These are phyloP conservation scores for Cyclotella atomus DNA, from an alignment of 108 stramenopile species.

Conservation along the genomic window DNA sequence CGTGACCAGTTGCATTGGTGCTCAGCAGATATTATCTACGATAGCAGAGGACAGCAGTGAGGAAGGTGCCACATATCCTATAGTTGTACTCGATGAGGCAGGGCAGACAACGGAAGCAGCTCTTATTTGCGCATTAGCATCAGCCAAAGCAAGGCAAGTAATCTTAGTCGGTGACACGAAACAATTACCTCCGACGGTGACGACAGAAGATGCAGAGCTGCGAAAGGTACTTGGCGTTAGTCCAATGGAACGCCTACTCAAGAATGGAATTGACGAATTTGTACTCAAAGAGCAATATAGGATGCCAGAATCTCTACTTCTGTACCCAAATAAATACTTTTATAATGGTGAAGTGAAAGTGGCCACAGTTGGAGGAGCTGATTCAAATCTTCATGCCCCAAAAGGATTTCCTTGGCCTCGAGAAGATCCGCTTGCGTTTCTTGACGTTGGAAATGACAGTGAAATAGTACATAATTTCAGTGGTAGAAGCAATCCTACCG, in stretches of 20 bases:
- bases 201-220: conserved; percentile 34
- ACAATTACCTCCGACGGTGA: conserved; percentile 76
- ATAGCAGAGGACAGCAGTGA: conserved; percentile 23
- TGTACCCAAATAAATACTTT: conserved; percentile 69
- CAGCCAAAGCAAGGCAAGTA: conserved; percentile 61
- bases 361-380: conserved; percentile 16
- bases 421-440: conserved; percentile 62
- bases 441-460: conserved; percentile 53
- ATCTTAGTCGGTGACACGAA: conserved; percentile 73
- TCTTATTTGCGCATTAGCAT: conserved; percentile 63
- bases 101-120: conserved; percentile 80
- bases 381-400: conserved; percentile 24
- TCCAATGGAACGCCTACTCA: conserved; percentile 72
- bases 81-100: conserved; percentile 80
- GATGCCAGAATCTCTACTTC: conserved; percentile 64
- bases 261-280: conserved; percentile 46
- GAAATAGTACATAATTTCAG: conserved; percentile 58
- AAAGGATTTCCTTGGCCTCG: conserved; percentile 70
- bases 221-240: conserved; percentile 64
- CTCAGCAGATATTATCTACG: conserved; percentile 52
- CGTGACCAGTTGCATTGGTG: conserved; percentile 76
- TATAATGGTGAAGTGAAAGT: conserved; percentile 61
- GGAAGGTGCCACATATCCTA: conserved; percentile 34
- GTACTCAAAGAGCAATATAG: conserved; percentile 66
- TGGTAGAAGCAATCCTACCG: conserved; percentile 64